Evolutionary conservation across 139 green algal species (phyloP).

Genomic region (Volvox reticuliferus): DNA sequence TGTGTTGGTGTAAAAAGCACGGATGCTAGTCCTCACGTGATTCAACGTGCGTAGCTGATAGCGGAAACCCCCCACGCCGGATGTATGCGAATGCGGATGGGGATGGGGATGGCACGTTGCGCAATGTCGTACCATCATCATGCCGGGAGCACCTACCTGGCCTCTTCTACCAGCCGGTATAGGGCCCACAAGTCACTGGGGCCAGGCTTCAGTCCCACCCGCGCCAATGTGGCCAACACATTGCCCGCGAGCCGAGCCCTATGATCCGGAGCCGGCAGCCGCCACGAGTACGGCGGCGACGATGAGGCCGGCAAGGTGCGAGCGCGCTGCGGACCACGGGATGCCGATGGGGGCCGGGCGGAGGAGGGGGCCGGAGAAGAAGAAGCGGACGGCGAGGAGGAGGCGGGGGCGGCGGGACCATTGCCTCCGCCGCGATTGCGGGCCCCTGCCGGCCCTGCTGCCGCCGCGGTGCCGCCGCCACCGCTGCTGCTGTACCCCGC

Average conservation of each 20-base stretch:
- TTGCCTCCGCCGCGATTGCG: background rate
- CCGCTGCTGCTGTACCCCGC: background rate
- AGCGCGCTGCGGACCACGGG: background rate
- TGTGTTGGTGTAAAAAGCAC: too few species aligned
- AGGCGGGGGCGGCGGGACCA: background rate
- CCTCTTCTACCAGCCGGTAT: slow-evolving; percentile 8
- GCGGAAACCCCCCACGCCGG: too few species aligned
- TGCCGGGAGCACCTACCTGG: too few species aligned
- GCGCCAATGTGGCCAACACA: slow-evolving; percentile 11
- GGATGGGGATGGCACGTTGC: too few species aligned
- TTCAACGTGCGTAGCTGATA: too few species aligned
- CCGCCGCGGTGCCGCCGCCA: background rate
- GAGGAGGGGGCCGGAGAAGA: background rate
- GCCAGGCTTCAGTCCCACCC: slow-evolving; percentile 7
- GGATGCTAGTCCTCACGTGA: too few species aligned
- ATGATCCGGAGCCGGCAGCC: background rate
- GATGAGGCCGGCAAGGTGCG: background rate
- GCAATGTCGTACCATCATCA: too few species aligned
- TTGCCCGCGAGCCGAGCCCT: background rate
- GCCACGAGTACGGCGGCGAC: background rate
- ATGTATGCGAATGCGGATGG: too few species aligned
- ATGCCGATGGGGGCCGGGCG: too few species aligned
- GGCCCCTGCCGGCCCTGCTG: background rate
- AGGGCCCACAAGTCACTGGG: background rate
- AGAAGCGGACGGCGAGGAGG: background rate